phyloP scores from a whole-genome alignment of 176 grass and related monocot genomes.

The Bothriochloa decipiens region DNA sequence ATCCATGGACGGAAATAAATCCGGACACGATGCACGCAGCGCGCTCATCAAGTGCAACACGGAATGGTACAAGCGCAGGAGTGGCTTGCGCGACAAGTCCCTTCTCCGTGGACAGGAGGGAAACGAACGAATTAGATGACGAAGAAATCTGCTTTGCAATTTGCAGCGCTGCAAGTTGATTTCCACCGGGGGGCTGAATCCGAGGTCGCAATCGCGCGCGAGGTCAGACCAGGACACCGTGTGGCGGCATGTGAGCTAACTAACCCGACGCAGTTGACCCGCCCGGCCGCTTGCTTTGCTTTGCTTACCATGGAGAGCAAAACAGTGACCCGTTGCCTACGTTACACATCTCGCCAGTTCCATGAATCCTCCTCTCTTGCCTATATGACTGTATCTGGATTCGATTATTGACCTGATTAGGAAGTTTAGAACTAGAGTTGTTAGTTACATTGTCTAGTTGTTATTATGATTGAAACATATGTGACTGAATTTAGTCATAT shows the following conservation, averaged over 20 bases:
- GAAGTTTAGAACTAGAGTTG: no score
- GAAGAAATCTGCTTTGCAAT: not conserved
- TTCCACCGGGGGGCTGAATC: not conserved
- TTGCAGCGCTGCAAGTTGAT: not conserved
- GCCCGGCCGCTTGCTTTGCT: not conserved
- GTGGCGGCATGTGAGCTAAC: conserved; percentile 26
- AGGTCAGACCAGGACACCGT: not conserved
- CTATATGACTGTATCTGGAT: no score
- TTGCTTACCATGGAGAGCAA: not conserved
- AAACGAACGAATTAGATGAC: not conserved
- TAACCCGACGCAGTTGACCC: not conserved
- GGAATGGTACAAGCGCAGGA: not conserved
- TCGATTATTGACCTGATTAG: no score
- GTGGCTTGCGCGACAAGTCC: not conserved
- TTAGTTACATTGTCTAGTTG: no score
- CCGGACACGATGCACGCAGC: not conserved
- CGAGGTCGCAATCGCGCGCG: not conserved
- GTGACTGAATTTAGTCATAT: no score
- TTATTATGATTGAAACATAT: no score
- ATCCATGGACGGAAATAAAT: no score
- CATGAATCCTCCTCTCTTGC: not conserved
- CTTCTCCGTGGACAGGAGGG: not conserved
- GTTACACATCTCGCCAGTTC: not conserved
- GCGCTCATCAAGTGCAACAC: not conserved
- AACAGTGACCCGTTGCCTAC: not conserved